Conservation (phyloP, 768 basidiomycete species). For the Naganishia randhawae region DNA sequence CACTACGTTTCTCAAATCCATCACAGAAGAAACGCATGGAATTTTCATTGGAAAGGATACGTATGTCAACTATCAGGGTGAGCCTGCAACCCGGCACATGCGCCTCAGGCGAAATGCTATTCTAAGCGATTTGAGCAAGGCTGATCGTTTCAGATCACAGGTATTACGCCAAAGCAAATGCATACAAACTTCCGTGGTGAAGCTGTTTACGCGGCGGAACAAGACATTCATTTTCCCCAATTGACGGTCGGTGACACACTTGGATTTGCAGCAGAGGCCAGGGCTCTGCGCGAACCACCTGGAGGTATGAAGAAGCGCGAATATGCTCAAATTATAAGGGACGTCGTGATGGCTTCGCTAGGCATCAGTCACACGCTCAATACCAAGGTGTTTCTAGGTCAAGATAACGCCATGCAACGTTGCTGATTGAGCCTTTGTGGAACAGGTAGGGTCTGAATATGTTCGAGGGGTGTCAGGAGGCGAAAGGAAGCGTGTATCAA, state of each 20-base stretch:
- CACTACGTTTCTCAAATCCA: conserved; percentile 57
- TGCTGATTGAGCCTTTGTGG: neutral
- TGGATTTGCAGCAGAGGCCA: conserved; percentile 36
- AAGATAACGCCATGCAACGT: neutral
- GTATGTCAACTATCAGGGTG: conserved; percentile 47
- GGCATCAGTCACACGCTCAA: conserved; percentile 69
- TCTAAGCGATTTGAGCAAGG: neutral
- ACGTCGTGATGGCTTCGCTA: conserved; percentile 65
- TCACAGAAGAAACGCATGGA: conserved; percentile 52
- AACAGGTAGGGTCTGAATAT: conserved; percentile 49
- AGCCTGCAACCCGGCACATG: conserved; percentile 24
- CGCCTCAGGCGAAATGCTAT: too few species aligned
- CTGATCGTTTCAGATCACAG: conserved; percentile 15
- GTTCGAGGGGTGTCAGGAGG: conserved; percentile 55
- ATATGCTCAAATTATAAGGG: conserved; percentile 53
- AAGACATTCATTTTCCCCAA: conserved; percentile 51
- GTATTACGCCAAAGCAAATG: conserved; percentile 56
- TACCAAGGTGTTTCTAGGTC: conserved; percentile 53
- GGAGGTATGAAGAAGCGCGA: conserved; percentile 48
- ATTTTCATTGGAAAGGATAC: conserved; percentile 41
- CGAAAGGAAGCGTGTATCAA: conserved; percentile 55
- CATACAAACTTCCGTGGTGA: conserved; percentile 53
- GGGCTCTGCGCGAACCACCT: neutral
- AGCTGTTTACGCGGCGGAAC: conserved; percentile 51
- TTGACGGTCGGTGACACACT: conserved; percentile 48